These are phyloP conservation scores for Sarocladium oryzae DNA, from an alignment of 2,329 filamentous ascomycete species.

Conservation along the genomic window DNA sequence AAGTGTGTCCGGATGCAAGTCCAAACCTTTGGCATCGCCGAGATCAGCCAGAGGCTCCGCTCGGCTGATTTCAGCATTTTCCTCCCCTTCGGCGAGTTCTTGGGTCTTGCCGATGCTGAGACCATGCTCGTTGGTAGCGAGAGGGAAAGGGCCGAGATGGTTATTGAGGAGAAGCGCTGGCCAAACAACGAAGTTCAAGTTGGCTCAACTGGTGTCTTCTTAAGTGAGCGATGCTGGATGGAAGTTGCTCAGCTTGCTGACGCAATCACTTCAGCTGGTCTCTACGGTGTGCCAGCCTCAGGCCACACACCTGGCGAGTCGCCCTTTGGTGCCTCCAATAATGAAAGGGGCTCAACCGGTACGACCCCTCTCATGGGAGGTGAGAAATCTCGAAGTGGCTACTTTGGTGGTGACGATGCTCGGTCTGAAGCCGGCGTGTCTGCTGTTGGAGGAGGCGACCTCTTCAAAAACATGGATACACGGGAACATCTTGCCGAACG, in stretches of 20 bases:
- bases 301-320: slow-evolving; percentile 50
- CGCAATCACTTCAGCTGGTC: slow-evolving; percentile 39
- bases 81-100: slow-evolving; percentile 90
- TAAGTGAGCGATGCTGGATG: slow-evolving; percentile 94
- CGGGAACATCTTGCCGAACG: slow-evolving; percentile 93
- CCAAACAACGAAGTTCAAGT: slow-evolving; percentile 84
- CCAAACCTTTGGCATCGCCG: slow-evolving; percentile 91
- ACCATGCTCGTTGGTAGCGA: slow-evolving; percentile 86
- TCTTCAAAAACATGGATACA: slow-evolving; percentile 97
- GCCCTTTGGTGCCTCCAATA: slow-evolving; percentile 56
- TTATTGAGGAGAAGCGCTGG: slow-evolving; percentile 92
- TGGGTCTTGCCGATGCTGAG: slow-evolving; percentile 80
- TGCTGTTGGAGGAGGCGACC: slow-evolving; percentile 86
- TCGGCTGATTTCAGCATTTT: slow-evolving; percentile 96
- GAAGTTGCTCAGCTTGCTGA: slow-evolving; percentile 75
- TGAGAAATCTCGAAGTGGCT: slow-evolving; percentile 71
- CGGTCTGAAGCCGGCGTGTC: slow-evolving; percentile 89
- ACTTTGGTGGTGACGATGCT: slow-evolving; percentile 77
- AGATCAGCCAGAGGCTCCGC: slow-evolving; percentile 88
- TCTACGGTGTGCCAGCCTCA: slow-evolving; percentile 17
- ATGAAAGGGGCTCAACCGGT: slow-evolving; percentile 42
- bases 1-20: slow-evolving; percentile 95
- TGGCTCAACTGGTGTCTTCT: slow-evolving; percentile 87
- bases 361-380: slow-evolving; percentile 57
- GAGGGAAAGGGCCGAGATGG: slow-evolving; percentile 80